Evolutionary conservation across 768 basidiomycete genomes (phyloP), one percentile per base, ranked within the genome.

Genomic region (Boletus sp.): DNA sequence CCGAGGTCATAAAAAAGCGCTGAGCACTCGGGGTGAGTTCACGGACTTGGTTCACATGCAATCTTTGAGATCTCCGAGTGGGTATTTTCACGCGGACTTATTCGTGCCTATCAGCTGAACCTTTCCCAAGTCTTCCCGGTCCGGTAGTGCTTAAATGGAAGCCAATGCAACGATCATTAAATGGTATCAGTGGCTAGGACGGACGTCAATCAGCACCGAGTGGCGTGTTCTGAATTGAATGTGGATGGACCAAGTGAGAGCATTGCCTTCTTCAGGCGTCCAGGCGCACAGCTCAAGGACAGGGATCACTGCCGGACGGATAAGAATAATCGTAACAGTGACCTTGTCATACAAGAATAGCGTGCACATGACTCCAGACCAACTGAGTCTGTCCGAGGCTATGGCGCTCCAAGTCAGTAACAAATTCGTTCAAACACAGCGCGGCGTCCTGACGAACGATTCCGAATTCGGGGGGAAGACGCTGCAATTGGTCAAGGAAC

Each of bases 301-400:
- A 44, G 32, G 33, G 12, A 51, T 61, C 44, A 33, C 53, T 55
- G 47, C n/a, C 42, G 47, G 41, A 37, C 14, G 7, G 44, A 54
- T 50, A 40, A 54, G 45, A 58, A 50, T 39, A 50, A 40, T 30
- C 40, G 24, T 15, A 18, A 53, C 32, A 14, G 41, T 7, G 36
- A 18, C 9, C 20, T 28, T 24, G 11, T 41, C 45, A 36, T 30
- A 35, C 51, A 15, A 49, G 47, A 57, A 57, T 46, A 58, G 10
- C 36, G 17, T 28, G 44, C 20, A 44, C 54, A 46, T 33, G 41
- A n/a, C n/a, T n/a, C n/a, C n/a, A 11, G 44, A n/a, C 24, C 28
- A 41, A 5, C 42, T 14, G n/a, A 8, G 24, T 14, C 50, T 42
- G 11, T 42, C 55, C 40, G 51, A 60, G 57, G 58, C 41, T 46